A percentile compares a stretch with the other conserved stretches of the same genome.
phyloP scores from a whole-genome alignment of 1,284 basidiomycete species.

The Ganoderma resinaceum region DNA sequence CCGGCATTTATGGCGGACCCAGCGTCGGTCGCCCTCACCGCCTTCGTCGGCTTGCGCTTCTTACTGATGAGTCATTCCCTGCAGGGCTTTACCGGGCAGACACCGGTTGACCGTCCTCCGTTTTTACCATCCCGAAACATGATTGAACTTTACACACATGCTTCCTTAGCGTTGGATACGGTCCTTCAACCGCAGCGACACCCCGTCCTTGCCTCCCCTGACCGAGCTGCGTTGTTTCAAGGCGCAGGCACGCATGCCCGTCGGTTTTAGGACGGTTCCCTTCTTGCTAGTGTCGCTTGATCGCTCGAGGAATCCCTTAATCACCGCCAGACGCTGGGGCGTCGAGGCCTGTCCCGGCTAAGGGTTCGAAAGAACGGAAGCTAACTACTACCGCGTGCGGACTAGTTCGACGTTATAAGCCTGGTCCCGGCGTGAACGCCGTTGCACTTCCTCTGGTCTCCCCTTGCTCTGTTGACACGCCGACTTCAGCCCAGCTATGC shows the following conservation, averaged over 20 bases:
- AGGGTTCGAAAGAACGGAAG: not conserved
- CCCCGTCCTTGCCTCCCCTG: not conserved
- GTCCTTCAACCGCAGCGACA: not conserved
- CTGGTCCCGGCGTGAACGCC: not conserved
- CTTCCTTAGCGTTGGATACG: not conserved
- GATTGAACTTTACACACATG: not conserved
- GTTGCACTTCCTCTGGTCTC: not conserved
- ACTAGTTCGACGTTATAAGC: not conserved
- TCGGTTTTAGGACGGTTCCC: not conserved
- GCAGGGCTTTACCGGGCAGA: not conserved
- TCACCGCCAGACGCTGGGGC: not conserved
- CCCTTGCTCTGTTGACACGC: not conserved
- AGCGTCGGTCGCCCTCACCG: not conserved
- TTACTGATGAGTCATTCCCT: not conserved
- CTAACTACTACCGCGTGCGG: not conserved
- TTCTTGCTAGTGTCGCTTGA: not conserved
- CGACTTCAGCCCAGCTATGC: constrained; percentile 18
- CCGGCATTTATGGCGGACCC: not conserved
- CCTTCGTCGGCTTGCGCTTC: not conserved
- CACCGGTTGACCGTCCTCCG: not conserved
- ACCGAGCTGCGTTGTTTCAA: not conserved
- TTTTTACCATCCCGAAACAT: not conserved
- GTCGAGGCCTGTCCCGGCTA: not conserved
- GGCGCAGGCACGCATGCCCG: not conserved
- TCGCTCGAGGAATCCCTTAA: not conserved